A percentile compares a stretch with the other conserved stretches of the same genome.
Conservation (phyloP, 225 moss, liverwort and hornwort genomes). For the Asterella californica region DNA sequence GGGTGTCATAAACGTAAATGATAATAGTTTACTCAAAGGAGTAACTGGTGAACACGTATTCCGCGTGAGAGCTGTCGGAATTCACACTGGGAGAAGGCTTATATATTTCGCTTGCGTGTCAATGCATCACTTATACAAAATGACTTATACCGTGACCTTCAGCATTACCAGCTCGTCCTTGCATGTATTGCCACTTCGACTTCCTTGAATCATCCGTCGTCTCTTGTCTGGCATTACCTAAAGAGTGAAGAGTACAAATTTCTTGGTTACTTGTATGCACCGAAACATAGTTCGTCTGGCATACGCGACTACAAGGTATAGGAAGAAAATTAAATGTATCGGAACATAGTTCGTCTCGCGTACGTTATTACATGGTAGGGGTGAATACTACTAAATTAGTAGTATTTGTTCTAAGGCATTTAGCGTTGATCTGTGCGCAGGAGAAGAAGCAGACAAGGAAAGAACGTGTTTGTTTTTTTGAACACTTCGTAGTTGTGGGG, state of each 20-base stretch:
- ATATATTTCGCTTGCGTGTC: neutral
- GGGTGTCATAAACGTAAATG: neutral
- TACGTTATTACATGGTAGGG: too few species aligned
- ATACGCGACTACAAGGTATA: too few species aligned
- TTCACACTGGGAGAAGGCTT: neutral
- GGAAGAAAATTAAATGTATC: too few species aligned
- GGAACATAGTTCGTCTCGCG: too few species aligned
- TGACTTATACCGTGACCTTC: neutral
- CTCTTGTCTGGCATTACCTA: neutral
- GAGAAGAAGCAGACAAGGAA: slow-evolving; percentile 81
- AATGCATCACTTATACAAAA: neutral
- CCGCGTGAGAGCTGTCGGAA: neutral
- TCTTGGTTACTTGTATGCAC: neutral
- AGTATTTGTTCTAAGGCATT: too few species aligned
- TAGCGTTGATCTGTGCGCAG: slow-evolving; percentile 33
- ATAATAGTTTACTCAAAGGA: neutral
- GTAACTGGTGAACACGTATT: neutral
- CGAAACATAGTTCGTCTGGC: too few species aligned
- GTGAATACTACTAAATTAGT: too few species aligned
- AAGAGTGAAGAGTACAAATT: neutral
- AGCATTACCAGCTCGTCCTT: neutral
- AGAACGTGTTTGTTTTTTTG: slow-evolving; percentile 78
- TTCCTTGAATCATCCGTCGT: neutral
- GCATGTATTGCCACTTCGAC: neutral
- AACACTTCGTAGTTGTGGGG: slow-evolving; percentile 95